phyloP scores from a whole-genome alignment of 257 asterid genomes.

The Forsythia suspensa region DNA sequence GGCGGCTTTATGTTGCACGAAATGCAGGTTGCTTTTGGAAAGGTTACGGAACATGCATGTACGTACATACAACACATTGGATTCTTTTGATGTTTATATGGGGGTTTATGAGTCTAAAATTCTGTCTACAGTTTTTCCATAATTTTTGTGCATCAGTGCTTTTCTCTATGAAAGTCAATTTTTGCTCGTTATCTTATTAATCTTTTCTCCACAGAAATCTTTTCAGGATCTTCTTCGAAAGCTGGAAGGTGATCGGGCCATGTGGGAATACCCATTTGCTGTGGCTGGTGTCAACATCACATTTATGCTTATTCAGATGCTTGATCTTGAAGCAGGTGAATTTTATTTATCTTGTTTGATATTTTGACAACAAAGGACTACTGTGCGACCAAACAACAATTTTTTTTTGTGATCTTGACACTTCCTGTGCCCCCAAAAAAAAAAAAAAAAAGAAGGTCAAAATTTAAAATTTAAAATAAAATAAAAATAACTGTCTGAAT shows the following conservation, averaged over 20 bases:
- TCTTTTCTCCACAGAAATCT: constrained; percentile 61
- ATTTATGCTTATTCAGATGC: constrained; percentile 99
- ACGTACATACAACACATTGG: neutral
- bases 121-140: neutral
- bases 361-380: neutral
- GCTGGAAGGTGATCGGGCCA: constrained; percentile 91
- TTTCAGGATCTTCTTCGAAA: constrained; percentile 96
- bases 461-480: constrained; percentile 7
- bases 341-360: neutral
- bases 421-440: neutral
- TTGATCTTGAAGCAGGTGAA: constrained; percentile 95
- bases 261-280: constrained; percentile 99
- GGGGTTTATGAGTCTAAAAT: neutral
- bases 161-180: neutral
- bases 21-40: neutral
- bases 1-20: neutral
- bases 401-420: neutral
- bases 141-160: constrained; percentile 6
- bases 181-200: constrained; percentile 22
- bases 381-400: neutral
- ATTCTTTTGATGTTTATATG: constrained; percentile 11
- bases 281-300: constrained; percentile 99
- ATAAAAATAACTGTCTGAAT: neutral
- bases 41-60: neutral
- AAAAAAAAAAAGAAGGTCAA: neutral